These are phyloP conservation scores for Sideroxylon spinosum DNA, from an alignment of 179 eudicot species.

Conservation along the genomic window DNA sequence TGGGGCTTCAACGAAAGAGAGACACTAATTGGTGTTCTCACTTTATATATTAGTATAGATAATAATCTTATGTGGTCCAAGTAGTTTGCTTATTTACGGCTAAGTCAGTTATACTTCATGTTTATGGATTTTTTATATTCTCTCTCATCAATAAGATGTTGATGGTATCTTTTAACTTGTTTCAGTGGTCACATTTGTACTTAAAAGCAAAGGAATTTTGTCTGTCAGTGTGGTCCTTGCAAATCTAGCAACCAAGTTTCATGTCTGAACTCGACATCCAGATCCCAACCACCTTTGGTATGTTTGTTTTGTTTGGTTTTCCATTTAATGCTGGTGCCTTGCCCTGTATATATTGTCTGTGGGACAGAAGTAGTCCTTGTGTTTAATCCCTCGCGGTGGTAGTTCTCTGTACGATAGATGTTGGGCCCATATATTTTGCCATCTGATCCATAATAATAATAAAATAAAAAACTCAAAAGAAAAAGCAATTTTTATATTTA, in stretches of 20 bases:
- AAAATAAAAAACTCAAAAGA: too few species aligned
- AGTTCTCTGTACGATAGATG: not conserved
- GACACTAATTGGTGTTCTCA: too few species aligned
- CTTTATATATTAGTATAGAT: too few species aligned
- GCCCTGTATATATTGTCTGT: not conserved
- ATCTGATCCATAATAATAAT: not conserved
- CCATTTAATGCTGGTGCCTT: not conserved
- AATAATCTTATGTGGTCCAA: not conserved
- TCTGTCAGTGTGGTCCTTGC: constrained; percentile 10
- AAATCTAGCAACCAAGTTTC: constrained; percentile 27
- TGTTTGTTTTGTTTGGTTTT: not conserved
- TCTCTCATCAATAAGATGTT: not conserved
- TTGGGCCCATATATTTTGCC: not conserved
- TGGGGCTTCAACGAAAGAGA: too few species aligned
- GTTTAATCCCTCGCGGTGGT: not conserved
- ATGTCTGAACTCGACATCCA: constrained; percentile 39
- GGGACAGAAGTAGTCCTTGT: not conserved
- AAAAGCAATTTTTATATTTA: too few species aligned
- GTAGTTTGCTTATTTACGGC: not conserved
- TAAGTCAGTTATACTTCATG: not conserved
- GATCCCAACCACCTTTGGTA: constrained; percentile 32
- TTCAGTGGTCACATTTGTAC: not conserved
- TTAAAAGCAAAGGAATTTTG: constrained; percentile 6
- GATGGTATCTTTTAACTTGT: not conserved
- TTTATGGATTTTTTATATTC: not conserved